A percentile compares a stretch with the other conserved stretches of the same genome.
phyloP scores from a whole-genome alignment of 805 yeast species.

The Lipomyces sp. region DNA sequence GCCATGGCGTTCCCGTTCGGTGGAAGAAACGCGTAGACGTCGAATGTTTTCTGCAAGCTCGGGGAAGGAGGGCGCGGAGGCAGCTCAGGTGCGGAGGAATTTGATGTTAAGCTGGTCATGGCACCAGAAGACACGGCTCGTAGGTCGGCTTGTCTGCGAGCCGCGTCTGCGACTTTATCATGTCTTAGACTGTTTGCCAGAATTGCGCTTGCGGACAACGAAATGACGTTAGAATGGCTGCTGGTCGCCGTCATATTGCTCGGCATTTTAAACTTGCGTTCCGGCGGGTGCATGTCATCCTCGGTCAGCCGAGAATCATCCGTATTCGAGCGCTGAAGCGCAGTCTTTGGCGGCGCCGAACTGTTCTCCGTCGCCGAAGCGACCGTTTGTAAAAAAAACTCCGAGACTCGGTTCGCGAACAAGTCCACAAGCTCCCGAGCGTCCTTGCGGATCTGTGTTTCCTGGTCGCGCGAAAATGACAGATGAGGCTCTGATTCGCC shows the following conservation, averaged over 20 bases:
- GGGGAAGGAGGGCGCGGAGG: slow-evolving; percentile 22
- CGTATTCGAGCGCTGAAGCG: too few species aligned
- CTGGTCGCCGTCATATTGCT: not conserved
- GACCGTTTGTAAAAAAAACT: slow-evolving; percentile 30
- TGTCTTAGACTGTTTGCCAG: slow-evolving; percentile 20
- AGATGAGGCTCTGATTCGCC: slow-evolving; percentile 42
- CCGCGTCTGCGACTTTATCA: slow-evolving; percentile 14
- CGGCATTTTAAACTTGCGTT: not conserved
- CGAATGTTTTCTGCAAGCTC: slow-evolving; percentile 4
- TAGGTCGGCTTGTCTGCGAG: too few species aligned
- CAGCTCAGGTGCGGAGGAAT: too few species aligned
- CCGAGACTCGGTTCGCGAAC: slow-evolving; percentile 31
- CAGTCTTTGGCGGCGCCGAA: too few species aligned
- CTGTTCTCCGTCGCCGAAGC: slow-evolving; percentile 11
- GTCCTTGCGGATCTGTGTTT: slow-evolving; percentile 41
- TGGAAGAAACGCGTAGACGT: slow-evolving; percentile 53
- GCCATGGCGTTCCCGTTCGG: slow-evolving; percentile 62
- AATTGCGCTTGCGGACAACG: slow-evolving; percentile 27
- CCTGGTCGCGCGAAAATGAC: slow-evolving; percentile 45
- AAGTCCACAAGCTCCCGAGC: slow-evolving; percentile 42
- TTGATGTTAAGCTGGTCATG: too few species aligned
- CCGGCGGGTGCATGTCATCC: too few species aligned
- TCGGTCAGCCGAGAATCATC: too few species aligned
- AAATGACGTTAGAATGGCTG: slow-evolving; percentile 6
- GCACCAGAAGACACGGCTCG: too few species aligned